Evolutionary conservation across 1,284 basidiomycete genomes (phyloP).

Genomic region (Psilocybe mexicana): DNA sequence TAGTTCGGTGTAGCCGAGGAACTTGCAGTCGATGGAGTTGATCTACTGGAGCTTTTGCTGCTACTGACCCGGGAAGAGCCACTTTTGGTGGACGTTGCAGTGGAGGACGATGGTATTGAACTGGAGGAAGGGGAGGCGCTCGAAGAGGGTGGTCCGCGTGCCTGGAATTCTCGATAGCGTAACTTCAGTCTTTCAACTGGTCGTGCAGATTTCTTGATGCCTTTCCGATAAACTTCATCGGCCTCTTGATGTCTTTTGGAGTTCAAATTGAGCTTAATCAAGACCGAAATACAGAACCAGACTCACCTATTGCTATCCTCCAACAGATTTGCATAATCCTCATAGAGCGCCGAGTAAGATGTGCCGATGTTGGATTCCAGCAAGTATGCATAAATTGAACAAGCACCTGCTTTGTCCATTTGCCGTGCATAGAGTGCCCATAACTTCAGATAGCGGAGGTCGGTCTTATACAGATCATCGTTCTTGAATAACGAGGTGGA

Average conservation of each 20-base stretch:
- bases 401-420: slow-evolving; percentile 53
- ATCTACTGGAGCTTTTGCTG: slow-evolving; percentile 58
- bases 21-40: slow-evolving; percentile 28
- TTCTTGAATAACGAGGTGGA: slow-evolving; percentile 69
- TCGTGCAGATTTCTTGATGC: slow-evolving; percentile 80
- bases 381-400: slow-evolving; percentile 75
- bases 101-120: slow-evolving; percentile 12
- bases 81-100: slow-evolving; percentile 32
- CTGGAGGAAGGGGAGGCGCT: slow-evolving; percentile 16
- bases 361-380: slow-evolving; percentile 81
- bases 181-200: slow-evolving; percentile 87
- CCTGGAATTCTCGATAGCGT: slow-evolving; percentile 81
- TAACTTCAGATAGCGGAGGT: slow-evolving; percentile 86
- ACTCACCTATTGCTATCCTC: slow-evolving; percentile 77
- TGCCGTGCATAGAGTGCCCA: slow-evolving; percentile 84
- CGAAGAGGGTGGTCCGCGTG: slow-evolving; percentile 34
- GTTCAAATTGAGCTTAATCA: neutral
- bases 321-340: slow-evolving; percentile 79
- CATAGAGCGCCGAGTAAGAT: slow-evolving; percentile 78
- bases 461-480: slow-evolving; percentile 80
- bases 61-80: slow-evolving; percentile 32
- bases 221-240: slow-evolving; percentile 81
- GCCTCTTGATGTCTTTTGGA: slow-evolving; percentile 68
- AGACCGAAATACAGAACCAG: neutral
- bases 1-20: slow-evolving; percentile 29